Percentiles rank a stretch among this genome's conserved stretches.
Evolutionary conservation across 495 filamentous ascomycete species (phyloP).

Genomic region (Chaetomium tenue): DNA sequence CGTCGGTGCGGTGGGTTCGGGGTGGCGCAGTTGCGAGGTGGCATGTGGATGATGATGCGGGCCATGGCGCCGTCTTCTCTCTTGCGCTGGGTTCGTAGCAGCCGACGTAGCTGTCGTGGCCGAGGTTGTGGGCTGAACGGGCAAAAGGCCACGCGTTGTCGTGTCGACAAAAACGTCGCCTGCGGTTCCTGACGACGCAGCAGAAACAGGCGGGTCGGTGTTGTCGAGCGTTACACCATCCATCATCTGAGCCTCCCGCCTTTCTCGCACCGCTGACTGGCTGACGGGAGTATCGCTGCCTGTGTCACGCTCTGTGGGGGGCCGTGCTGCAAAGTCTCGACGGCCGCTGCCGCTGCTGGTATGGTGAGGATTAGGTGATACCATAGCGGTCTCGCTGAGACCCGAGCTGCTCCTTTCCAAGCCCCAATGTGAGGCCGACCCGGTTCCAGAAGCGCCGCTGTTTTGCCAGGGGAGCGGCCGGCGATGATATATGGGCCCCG

Average conservation of each 20-base stretch:
- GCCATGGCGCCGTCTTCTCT: too few relatives aligned
- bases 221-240: slow-evolving; percentile 47
- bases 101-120: slow-evolving; percentile 12
- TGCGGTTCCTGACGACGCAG: slow-evolving; percentile 12
- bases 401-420: slow-evolving; percentile 47
- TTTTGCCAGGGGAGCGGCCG: slow-evolving; percentile 33
- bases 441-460: neutral
- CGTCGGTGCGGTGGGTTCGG: neutral
- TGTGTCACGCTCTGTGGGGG: slow-evolving; percentile 16
- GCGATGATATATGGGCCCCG: slow-evolving; percentile 65
- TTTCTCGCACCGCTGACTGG: slow-evolving; percentile 42
- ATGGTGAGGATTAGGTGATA: neutral
- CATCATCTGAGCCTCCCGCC: slow-evolving; percentile 45
- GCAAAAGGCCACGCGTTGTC: slow-evolving; percentile 43
- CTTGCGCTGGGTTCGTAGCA: neutral
- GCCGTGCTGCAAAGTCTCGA: neutral
- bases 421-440: slow-evolving; percentile 23
- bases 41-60: slow-evolving; percentile 25
- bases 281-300: slow-evolving; percentile 43
- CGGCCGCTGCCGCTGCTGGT: neutral
- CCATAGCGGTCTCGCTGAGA: slow-evolving; percentile 37
- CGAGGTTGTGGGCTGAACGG: slow-evolving; percentile 34
- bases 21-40: neutral
- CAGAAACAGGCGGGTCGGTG: neutral
- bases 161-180: slow-evolving; percentile 48